A percentile compares a stretch with the other conserved stretches of the same genome.
These are phyloP conservation scores for Bertia moriformis DNA, from an alignment of 2,329 filamentous ascomycete genomes.

Conservation along the genomic window DNA sequence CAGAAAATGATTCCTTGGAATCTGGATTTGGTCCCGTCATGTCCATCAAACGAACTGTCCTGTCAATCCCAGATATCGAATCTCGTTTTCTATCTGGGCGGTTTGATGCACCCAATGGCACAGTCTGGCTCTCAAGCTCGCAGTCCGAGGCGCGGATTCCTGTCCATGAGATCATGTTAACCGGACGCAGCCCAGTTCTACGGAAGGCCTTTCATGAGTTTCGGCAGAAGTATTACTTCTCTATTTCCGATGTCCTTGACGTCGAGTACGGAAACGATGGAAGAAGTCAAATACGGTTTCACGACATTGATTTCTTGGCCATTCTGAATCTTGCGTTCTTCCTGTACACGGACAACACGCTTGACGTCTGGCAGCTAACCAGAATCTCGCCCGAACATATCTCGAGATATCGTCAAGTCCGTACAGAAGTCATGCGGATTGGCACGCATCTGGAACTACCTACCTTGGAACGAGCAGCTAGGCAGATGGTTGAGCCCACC, in stretches of 20 bases:
- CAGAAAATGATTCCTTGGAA: no score
- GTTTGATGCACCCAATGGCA: not conserved
- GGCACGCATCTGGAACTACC: not conserved
- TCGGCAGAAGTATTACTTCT: not conserved
- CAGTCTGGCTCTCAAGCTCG: not conserved
- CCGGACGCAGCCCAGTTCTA: slow-evolving; percentile 37
- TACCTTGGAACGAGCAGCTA: not conserved
- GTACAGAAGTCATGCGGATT: not conserved
- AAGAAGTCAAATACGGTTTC: slow-evolving; percentile 31
- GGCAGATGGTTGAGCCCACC: not conserved
- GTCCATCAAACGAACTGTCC: not conserved
- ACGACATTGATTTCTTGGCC: slow-evolving; percentile 43
- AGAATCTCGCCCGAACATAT: slow-evolving; percentile 1
- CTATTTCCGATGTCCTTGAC: not conserved
- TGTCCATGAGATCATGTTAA: slow-evolving; percentile 43
- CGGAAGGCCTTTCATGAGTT: slow-evolving; percentile 12
- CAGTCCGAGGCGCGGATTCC: slow-evolving; percentile 25
- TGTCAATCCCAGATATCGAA: not conserved
- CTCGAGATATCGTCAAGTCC: not conserved
- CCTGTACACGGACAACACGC: slow-evolving; percentile 44
- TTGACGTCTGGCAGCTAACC: slow-evolving; percentile 49
- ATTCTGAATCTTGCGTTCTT: slow-evolving; percentile 45
- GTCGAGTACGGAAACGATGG: slow-evolving; percentile 12
- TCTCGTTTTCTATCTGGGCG: not conserved
- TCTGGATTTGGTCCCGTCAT: not conserved